Base-by-base conservation (phyloP, 371 early-diverging fungal genomes). In the Cokeromyces recurvatus region DNA sequence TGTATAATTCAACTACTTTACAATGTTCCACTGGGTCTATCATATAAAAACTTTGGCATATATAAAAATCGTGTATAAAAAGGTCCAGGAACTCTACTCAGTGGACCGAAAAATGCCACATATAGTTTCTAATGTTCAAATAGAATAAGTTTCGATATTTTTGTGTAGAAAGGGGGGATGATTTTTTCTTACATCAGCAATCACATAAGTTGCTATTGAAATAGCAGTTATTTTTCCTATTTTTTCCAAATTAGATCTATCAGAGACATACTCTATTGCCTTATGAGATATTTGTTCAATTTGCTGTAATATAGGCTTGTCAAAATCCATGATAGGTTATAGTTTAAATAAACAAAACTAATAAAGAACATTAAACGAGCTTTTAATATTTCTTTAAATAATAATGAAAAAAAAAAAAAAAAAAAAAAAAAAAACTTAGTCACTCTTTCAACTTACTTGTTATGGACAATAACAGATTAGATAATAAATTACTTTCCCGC, bases 111-210 rank as follows among this genome's bases (percentile, higher is more conserved):
- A 32, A 61, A 66, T 3, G 46, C 71, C 12, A 55, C 51, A 34
- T 69, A 63, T 8, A 63, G 20, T 48, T 59, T 62, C 70, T 69
- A 43, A n/a, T n/a, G n/a, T n/a, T n/a, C n/a, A 23, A 12, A 20
- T n/a, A n/a, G n/a, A n/a, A n/a, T n/a, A n/a, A n/a, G n/a, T n/a
- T n/a, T n/a, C n/a, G n/a, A n/a, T n/a, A n/a, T n/a, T n/a, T n/a
- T n/a, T n/a, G n/a, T n/a, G n/a, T n/a, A n/a, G n/a, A n/a, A n/a
- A n/a, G n/a, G n/a, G n/a, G n/a, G n/a, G n/a, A n/a, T n/a, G n/a
- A n/a, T 29, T 29, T 29, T 29, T 29, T 29, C 11, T 40, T 55
- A 56, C 56, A 21, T 20, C 31, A 8, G 25, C 25, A n/a, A 45
- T 35, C 17, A 41, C 19, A 36, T 50, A 56, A 15, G 46, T 40